Base-by-base conservation (phyloP, 106 monocot species). In the Dendrobium catenatum region DNA sequence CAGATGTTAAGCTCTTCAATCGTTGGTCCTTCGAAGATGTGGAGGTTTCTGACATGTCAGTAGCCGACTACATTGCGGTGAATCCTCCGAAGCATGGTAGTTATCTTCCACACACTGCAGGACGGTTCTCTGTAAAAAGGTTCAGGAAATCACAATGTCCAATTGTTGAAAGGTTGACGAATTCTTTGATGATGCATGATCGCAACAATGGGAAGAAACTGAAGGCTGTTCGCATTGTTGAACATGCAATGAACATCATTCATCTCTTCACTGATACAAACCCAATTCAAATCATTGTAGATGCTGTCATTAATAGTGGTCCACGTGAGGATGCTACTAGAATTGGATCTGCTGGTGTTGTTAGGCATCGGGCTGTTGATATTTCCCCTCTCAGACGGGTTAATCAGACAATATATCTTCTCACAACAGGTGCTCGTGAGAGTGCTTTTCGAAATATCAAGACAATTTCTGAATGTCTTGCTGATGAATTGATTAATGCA, bases 111-210 rank as follows among this genome's bases (percentile, higher is more conserved):
- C 91, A 88, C 49, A 91, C 91, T 56, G 91, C 91, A 75, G 91
- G 91, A 6, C 79, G 91, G 5, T 91, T 88, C 56, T 88, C 91
- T 1, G 79, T 76, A 4, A 91, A 91, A 48, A 80, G 91, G 76
- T 91, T 91, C 51, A 47, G 88, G 0, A 88, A 91, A 80, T 86
- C 88, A 2, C 91, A 91, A 24, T 91, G 91, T 20, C 91, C 91
- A 0, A 91, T 88, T 49, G 78, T 91, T 42, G 91, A 88, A 79
- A 88, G 91, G 55, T 47, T 91, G 83, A 91, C 91, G 8, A 91
- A 91, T 42, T 91, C 91, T 41, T 75, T 91, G 24, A 91, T 91
- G 91, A 91, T 91, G 91, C 91, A 91, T 72, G 91, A 86, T 5
- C 82, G 91, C 15, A 91, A 91, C 84, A 90, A 90, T 80, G 90